Evolutionary conservation across 1,284 basidiomycete genomes (phyloP), one percentile per base, ranked within the genome.

Genomic region (Tremellales sp.): DNA sequence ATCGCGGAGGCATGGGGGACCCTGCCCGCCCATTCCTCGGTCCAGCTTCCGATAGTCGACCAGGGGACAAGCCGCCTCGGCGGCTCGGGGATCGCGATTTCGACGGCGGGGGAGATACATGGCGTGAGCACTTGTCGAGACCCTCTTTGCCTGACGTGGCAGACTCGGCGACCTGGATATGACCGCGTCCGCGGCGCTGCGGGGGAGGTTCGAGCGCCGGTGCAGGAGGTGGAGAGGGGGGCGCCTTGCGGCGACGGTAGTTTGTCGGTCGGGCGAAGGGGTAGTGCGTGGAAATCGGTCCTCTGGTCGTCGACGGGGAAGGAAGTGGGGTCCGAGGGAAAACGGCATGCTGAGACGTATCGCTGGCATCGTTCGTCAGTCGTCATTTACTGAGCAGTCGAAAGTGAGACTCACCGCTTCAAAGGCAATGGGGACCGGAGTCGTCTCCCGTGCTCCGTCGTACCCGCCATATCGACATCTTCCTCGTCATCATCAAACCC

Each of bases 1-100:
- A 73, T 6, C 74, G 35, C 10, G 38, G 32, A 1, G 67, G 67
- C 45, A 62, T 60, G 5, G 67, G 67, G 31, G 57, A 61, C 6
- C 67, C 67, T 2, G 61, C 64, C 8, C 67, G 50, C 1, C 62
- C 62, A 4, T 58, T 45, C 3, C 67, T 50, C 1, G 65, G 67
- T 3, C 67, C 67, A 3, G 67, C 65, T 34, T 63, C 55, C 0
- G 57, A 56, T 19, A 57, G 31, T 5, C 57, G 45, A 6, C 47
- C 48, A 14, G 31, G 40, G n/a, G n/a, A 12, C 36, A 25, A 16
- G 19, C 29, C 22, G 45, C 45, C 13, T 46, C 31, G 43, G 5
- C 45, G 33, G 19, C 50, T 56, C 7, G 43, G 33, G 5, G 55
- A 56, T 8, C 54, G 40, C 2, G 58, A 54, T 10, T 54, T 43